These are phyloP conservation scores for Mrakia hoshinonis DNA, from an alignment of 768 basidiomycete genomes.

Conservation along the genomic window DNA sequence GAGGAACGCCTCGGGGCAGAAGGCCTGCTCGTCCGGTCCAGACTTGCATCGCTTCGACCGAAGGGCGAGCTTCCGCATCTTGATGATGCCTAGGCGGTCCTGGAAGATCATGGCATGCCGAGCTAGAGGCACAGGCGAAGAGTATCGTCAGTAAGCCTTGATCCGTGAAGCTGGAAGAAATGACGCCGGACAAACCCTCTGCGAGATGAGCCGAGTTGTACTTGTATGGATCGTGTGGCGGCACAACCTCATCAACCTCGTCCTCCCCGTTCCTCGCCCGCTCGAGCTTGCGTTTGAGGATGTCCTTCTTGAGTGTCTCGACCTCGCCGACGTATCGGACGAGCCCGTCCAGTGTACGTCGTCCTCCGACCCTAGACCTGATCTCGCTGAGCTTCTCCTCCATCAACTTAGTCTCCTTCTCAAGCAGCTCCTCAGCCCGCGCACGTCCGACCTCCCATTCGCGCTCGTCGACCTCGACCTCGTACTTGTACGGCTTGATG, in stretches of 20 bases:
- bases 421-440: constrained; percentile 66
- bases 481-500: constrained; percentile 98
- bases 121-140: constrained; percentile 47
- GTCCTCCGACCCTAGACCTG: constrained; percentile 76
- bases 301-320: constrained; percentile 65
- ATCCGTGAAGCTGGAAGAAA: neutral
- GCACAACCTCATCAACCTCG: constrained; percentile 42
- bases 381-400: constrained; percentile 81
- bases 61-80: constrained; percentile 73
- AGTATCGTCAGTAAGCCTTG: neutral
- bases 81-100: constrained; percentile 71
- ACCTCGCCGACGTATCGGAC: constrained; percentile 70
- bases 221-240: constrained; percentile 64
- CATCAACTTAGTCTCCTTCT: constrained; percentile 74
- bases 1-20: constrained; percentile 95
- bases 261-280: constrained; percentile 41
- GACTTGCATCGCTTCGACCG: constrained; percentile 79
- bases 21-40: constrained; percentile 75
- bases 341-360: constrained; percentile 64
- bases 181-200: constrained; percentile 59
- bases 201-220: constrained; percentile 85
- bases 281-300: constrained; percentile 49
- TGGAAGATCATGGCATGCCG: constrained; percentile 84
- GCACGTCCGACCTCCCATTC: constrained; percentile 86
- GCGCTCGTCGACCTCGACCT: constrained; percentile 82